phyloP scores from a whole-genome alignment of 2,329 filamentous ascomycete species.

The Arthrobotrys musiformis region DNA sequence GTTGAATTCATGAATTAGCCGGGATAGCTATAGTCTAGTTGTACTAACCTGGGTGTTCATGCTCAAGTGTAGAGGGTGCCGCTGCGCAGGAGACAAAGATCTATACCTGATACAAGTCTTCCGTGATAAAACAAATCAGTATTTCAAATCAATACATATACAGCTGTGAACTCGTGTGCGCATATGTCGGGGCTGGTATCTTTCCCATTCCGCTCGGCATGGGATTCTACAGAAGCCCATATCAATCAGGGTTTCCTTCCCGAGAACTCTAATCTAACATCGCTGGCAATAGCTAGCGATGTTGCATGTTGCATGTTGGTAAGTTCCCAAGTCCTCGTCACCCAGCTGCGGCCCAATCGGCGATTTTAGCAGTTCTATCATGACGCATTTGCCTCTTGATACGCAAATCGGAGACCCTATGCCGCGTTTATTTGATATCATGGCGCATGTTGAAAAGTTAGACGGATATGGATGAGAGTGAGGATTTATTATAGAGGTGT shows the following conservation, averaged over 20 bases:
- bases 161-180: not conserved
- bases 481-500: too few species aligned
- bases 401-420: not conserved
- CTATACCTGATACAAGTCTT: not conserved
- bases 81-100: too few species aligned
- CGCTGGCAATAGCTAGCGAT: too few species aligned
- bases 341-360: constrained; percentile 4
- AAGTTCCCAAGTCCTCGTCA: not conserved
- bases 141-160: not conserved
- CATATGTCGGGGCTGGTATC: not conserved
- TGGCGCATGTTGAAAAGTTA: too few species aligned
- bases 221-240: constrained; percentile 29
- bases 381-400: constrained; percentile 2
- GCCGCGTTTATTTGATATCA: too few species aligned
- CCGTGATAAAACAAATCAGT: not conserved
- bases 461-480: too few species aligned
- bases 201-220: constrained; percentile 23
- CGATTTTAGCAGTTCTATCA: not conserved
- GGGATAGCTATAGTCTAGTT: too few species aligned
- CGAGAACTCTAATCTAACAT: constrained; percentile 42
- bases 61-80: too few species aligned
- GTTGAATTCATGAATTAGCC: too few species aligned
- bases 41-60: too few species aligned
- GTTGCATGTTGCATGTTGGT: not conserved
- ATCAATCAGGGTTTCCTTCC: not conserved